These are phyloP conservation scores for Leccinum variicolor DNA, from an alignment of 768 basidiomycete species.

Conservation along the genomic window DNA sequence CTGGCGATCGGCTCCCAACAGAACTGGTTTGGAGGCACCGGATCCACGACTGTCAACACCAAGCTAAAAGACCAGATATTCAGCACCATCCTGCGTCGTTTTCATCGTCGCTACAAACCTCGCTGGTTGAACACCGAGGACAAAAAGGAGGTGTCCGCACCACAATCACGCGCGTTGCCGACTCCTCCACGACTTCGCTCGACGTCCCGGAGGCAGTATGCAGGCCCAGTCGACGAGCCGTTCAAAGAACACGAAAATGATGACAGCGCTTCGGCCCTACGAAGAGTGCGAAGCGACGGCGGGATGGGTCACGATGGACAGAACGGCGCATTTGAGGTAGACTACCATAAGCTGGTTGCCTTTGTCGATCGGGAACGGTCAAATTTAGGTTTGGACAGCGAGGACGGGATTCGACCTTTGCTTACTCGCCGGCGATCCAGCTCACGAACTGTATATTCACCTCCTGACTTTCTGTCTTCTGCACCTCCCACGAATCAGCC, in stretches of 20 bases:
- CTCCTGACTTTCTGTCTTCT: constrained; percentile 22
- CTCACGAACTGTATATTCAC: constrained; percentile 36
- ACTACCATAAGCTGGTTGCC: constrained; percentile 29
- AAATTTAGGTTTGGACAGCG: constrained; percentile 16
- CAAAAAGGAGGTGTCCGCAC: constrained; percentile 49
- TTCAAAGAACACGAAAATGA: constrained; percentile 39
- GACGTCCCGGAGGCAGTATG: constrained; percentile 12
- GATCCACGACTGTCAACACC: constrained; percentile 91
- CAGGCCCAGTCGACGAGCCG: constrained; percentile 39
- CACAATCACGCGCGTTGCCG: constrained; percentile 32
- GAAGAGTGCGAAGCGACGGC: constrained; percentile 67
- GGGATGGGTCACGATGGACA: constrained; percentile 35
- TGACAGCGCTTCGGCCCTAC: constrained; percentile 38
- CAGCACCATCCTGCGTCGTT: constrained; percentile 76
- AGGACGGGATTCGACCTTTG: constrained; percentile 22
- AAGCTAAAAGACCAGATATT: constrained; percentile 96
- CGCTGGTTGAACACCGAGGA: constrained; percentile 45
- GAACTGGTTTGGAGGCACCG: constrained; percentile 81
- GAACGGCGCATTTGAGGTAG: constrained; percentile 43
- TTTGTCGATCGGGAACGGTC: constrained; percentile 17
- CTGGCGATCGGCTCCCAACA: constrained; percentile 33
- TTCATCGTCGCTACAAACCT: constrained; percentile 49
- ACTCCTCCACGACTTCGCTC: constrained; percentile 11
- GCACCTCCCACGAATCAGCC: constrained; percentile 29
- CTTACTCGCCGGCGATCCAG: constrained; percentile 40